Base-by-base conservation (phyloP, 768 basidiomycete genomes). In the Phaffia australis region DNA sequence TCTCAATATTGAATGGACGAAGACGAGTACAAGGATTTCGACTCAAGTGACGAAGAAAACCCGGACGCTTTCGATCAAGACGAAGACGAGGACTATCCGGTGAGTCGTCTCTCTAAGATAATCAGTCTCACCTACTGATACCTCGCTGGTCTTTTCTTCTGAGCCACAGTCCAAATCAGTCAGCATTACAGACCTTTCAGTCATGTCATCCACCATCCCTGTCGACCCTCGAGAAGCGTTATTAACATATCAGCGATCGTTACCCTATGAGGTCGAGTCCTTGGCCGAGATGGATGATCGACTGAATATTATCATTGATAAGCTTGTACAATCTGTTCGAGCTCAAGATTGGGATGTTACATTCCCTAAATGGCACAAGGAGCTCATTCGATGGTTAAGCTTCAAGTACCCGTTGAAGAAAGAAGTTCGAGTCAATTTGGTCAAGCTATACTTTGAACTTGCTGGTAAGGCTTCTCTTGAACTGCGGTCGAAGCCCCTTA, bases 401-500 rank as follows among this genome's bases (percentile, higher is more conserved):
- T n/a, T 92, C 74, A 88, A 89, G 73, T 91, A 90, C 73, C 89
- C 88, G 47, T 85, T 93, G 72, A 88, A 87, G 64, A 85, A 86
- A 73, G 84, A 84, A 68, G 85, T 84, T 71, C 81, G 89, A 64
- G 83, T 90, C 62, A 79, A 78, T 51, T 79, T 93, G 35, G 84
- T 85, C 56, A 86, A 84, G 75, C 77, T 93, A 4, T 92, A 87
- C 77, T 93, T 85, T 73, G 81, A 87, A 75, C 73, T 91, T 48
- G 82, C 83, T 74, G 81, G 65, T 66, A 55, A 42, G 35, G 35
- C 6, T 42, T 42, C 11, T 42, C n/a, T n/a, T n/a, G n/a, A n/a
- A n/a, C n/a, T n/a, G n/a, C n/a, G n/a, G n/a, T n/a, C n/a, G n/a
- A n/a, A n/a, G n/a, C n/a, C n/a, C n/a, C n/a, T n/a, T n/a, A n/a